Evolutionary conservation across 352 stramenopile species (phyloP), one percentile per base, ranked within the genome.

Genomic region (Pythium folliculosum): DNA sequence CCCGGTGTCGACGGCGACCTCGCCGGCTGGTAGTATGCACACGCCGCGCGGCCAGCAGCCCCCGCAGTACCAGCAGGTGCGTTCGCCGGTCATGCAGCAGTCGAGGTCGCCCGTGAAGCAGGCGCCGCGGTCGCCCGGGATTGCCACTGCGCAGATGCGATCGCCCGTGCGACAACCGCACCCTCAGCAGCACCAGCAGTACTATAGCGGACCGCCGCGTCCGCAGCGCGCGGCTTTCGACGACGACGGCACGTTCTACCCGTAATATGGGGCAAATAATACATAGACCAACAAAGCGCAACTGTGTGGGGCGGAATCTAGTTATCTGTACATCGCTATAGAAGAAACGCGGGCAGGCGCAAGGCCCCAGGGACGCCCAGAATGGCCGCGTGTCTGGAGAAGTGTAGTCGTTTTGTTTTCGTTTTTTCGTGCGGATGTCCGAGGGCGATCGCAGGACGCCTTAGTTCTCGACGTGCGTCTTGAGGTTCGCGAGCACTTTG

Each of bases 401-500:
- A n/a, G 27, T 32, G 27, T 32, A 32, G 27, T 6, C 27, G 27
- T 5, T 45, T 27, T 40, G 35, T 40, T 40, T 40, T 40, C 27
- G 27, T 32, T 32, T 32, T 32, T 32, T 6, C n/a, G n/a, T n/a
- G n/a, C n/a, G n/a, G n/a, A n/a, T n/a, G 38, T 7, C 38, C 12
- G 38, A 45, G 12, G 38, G 8, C 38, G 38, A 19, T 45, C 12
- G 2, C 12, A 12, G 12, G 38, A 7, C 38, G 16, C 38, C 9
- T 52, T 66, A 68, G 32, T 72, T 69, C 56, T 74, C 68, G n/a
- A 91, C 72, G 43, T 80, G 76, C 17, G 63, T 69, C 67, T 89
- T 77, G 61, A 93, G 75, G 70, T 82, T 91, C 54, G 75, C 70
- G n/a, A 93, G 77, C 47, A 91, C 82, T 74, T 93, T 90, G 64